A percentile compares a stretch with the other conserved stretches of the same genome.
These are phyloP conservation scores for Graphilbum fragrans DNA, from an alignment of 2,329 filamentous ascomycete genomes.

Conservation along the genomic window DNA sequence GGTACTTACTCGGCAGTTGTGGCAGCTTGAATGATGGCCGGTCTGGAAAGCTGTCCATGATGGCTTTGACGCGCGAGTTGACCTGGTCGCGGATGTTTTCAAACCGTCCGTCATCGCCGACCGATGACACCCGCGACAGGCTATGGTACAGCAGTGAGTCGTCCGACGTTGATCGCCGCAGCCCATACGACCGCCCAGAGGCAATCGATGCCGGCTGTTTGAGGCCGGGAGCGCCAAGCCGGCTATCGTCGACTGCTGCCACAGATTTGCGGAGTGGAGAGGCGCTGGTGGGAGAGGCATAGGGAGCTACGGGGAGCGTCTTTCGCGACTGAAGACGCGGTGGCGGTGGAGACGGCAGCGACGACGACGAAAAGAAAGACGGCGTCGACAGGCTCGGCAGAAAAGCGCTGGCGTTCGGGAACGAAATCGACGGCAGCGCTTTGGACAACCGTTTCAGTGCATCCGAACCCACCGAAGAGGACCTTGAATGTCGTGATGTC, in stretches of 20 bases:
- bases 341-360: conserved; percentile 6
- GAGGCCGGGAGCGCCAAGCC: background rate
- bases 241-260: no score
- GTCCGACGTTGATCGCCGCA: conserved; percentile 59
- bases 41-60: conserved; percentile 78
- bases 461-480: conserved; percentile 43
- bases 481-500: conserved; percentile 27
- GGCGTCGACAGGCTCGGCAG: conserved; percentile 21
- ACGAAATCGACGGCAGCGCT: conserved; percentile 41
- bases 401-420: conserved; percentile 24
- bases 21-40: conserved; percentile 61
- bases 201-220: conserved; percentile 12
- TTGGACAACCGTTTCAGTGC: conserved; percentile 44
- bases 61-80: conserved; percentile 80
- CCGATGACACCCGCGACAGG: conserved; percentile 66
- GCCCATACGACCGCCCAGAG: conserved; percentile 17
- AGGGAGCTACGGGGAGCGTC: background rate
- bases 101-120: conserved; percentile 75
- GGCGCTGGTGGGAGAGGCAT: background rate
- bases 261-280: no score
- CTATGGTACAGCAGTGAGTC: conserved; percentile 67
- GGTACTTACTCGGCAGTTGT: conserved; percentile 36
- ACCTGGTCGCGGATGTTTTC: conserved; percentile 71
- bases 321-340: background rate
- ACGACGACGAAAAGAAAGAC: conserved; percentile 25